phyloP scores from a whole-genome alignment of 2,329 filamentous ascomycete species.

The Clathrospora elynae region DNA sequence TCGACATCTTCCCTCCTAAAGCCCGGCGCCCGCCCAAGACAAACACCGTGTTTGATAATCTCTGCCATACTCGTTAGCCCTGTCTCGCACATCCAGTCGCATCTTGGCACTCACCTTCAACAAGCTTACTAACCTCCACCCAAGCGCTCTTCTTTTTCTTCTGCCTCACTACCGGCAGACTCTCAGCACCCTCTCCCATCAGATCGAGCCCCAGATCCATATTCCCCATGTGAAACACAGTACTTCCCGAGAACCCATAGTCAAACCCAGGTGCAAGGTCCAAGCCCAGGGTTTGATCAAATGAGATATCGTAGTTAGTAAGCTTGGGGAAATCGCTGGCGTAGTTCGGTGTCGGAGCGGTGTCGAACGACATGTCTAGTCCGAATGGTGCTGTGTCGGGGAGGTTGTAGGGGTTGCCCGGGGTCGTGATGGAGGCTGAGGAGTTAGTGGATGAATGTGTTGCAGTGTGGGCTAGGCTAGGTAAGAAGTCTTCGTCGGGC shows the following conservation, averaged over 20 bases:
- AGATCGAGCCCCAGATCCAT: conserved; percentile 26
- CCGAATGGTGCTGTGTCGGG: conserved; percentile 25
- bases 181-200: conserved; percentile 21
- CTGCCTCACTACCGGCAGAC: conserved; percentile 27
- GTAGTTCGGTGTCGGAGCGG: conserved; percentile 3
- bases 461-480: conserved; percentile 9
- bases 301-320: conserved; percentile 27
- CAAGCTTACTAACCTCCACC: conserved; percentile 52
- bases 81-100: neutral
- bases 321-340: conserved; percentile 18
- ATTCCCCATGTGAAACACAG: conserved; percentile 12
- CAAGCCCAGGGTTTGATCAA: conserved; percentile 42
- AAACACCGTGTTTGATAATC: conserved; percentile 47
- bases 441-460: conserved; percentile 1
- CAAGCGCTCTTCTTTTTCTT: conserved; percentile 47
- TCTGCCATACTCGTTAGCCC: conserved; percentile 39
- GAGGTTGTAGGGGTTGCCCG: conserved; percentile 6
- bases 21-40: conserved; percentile 53
- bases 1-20: conserved; percentile 53
- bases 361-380: conserved; percentile 28
- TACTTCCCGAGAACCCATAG: conserved; percentile 19
- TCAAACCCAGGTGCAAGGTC: conserved; percentile 41
- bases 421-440: conserved; percentile 3
- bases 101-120: conserved; percentile 48
- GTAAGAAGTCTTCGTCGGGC: conserved; percentile 1